A percentile compares a stretch with the other conserved stretches of the same genome.
Conservation (phyloP, 106 monocot genomes). For the Dioscorea zingiberensis region DNA sequence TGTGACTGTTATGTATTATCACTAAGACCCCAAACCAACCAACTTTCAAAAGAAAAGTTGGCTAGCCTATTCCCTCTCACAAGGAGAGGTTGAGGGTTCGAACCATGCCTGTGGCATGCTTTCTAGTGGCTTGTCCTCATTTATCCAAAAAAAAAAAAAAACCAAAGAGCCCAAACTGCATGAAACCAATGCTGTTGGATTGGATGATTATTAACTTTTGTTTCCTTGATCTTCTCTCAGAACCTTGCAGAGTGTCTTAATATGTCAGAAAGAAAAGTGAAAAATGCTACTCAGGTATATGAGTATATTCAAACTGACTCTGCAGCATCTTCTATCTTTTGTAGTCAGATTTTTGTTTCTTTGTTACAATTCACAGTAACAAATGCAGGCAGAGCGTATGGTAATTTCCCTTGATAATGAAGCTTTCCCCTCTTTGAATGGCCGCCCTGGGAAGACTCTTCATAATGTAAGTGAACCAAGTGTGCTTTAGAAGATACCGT, state of each 20-base stretch:
- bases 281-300: conserved; percentile 88
- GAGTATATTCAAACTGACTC: not conserved
- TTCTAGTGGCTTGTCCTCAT: too few species aligned
- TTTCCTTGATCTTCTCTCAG: conserved; percentile 21
- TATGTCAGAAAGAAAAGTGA: conserved; percentile 81
- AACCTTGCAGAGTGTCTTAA: conserved; percentile 76
- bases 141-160: too few species aligned
- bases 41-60: too few species aligned
- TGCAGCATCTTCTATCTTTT: not conserved
- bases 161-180: too few species aligned
- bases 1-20: too few species aligned
- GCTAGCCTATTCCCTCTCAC: too few species aligned
- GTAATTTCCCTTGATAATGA: conserved; percentile 85
- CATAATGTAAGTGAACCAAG: conserved; percentile 67
- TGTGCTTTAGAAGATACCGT: not conserved
- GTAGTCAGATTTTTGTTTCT: not conserved
- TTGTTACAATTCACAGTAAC: not conserved
- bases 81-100: too few species aligned
- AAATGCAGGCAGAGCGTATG: conserved; percentile 62
- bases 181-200: too few species aligned
- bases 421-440: conserved; percentile 82
- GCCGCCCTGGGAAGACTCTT: conserved; percentile 69
- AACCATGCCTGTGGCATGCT: too few species aligned
- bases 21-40: too few species aligned
- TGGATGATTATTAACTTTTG: too few species aligned